phyloP scores from a whole-genome alignment of 75 land plant genomes.

The Ceratopteris richardii region DNA sequence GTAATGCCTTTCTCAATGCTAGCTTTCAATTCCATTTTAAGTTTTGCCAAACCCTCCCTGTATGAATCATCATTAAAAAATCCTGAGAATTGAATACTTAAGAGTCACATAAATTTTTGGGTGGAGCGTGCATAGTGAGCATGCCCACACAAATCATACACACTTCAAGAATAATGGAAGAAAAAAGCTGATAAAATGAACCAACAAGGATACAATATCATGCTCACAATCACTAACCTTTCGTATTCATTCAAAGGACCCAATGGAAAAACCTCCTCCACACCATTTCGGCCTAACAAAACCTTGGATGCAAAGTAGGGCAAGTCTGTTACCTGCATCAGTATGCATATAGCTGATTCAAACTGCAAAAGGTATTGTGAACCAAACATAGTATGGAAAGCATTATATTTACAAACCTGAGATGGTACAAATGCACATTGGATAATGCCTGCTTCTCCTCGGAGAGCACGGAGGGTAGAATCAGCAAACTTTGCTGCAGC shows the following conservation, averaged over 20 bases:
- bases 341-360: background rate
- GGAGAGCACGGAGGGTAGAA: conserved; percentile 25
- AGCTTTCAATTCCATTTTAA: conserved; percentile 56
- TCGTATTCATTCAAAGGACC: conserved; percentile 37
- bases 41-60: conserved; percentile 64
- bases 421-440: conserved; percentile 43
- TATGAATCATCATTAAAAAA: background rate
- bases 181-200: background rate
- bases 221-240: conserved; percentile 14
- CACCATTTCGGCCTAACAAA: conserved; percentile 30
- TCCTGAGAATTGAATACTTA: no score
- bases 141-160: background rate
- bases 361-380: background rate
- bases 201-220: background rate
- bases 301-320: conserved; percentile 45
- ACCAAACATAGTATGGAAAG: background rate
- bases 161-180: background rate
- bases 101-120: no score
- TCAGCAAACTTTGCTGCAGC: conserved; percentile 47
- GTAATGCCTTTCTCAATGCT: conserved; percentile 66
- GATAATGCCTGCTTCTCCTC: conserved; percentile 33
- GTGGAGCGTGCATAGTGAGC: no score
- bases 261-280: conserved; percentile 33
- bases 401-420: conserved; percentile 15
- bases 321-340: conserved; percentile 39